Base-by-base conservation (phyloP, 2,329 filamentous ascomycete genomes). In the Penicillium sp. region DNA sequence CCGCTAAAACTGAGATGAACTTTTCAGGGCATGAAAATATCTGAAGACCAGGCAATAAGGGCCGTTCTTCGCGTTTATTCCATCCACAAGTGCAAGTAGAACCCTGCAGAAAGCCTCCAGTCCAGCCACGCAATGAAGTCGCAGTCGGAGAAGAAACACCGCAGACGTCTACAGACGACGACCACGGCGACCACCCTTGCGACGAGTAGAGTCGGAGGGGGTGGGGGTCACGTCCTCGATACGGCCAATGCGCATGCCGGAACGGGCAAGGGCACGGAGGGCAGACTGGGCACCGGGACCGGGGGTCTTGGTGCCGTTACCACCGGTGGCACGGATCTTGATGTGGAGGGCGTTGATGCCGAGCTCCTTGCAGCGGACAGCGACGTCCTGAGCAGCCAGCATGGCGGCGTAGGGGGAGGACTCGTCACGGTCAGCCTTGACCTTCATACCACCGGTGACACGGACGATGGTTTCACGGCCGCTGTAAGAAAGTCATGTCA, bases 181-280 rank as follows among this genome's bases (percentile, higher is more conserved):
- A 98, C 95, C 95, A 91, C 95, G 94, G 84, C 95, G 93, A 97
- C 95, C 95, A 86, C 95, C 95, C 92, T 99, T 99, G 86, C 94
- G 93, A 85, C 95, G 91, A 78, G 95, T 99, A 82, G 92, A 96
- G 84, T 99, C 95, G 82, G 95, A 99, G 75, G 96, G 95, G 65
- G 95, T 99, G 76, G 95, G 95, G 75, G 96, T 99, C 69, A 99
- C 95, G 81, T 99, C 95, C 90, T 99, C 95, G 77, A 99, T 99
- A 79, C 95, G 91, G 80, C 95, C 95, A 76, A 99, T 99, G 87
- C 94, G 96, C 96, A 99, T 99, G 81, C 95, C 95, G 75, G 95
- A 92, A 88, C 95, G 96, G 80, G 95, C 95, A 73, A 99, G 90
- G 76, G 95, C 96, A 81, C 95, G 95, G 83, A 99, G 94, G 77